Evolutionary conservation across 768 basidiomycete species (phyloP), one percentile per base, ranked within the genome.

Genomic region (Tremella yokohamensis): DNA sequence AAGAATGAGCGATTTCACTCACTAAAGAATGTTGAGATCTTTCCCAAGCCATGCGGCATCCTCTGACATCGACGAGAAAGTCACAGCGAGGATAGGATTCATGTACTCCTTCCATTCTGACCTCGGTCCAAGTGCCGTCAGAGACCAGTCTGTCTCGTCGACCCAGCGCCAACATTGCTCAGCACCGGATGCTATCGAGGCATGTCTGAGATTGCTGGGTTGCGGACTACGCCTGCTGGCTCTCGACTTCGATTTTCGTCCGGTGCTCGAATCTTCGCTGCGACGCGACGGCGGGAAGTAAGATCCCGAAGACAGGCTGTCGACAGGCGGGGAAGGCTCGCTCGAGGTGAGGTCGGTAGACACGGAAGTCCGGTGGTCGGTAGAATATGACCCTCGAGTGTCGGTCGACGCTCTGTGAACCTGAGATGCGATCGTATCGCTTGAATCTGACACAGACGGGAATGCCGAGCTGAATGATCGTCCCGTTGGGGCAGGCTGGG

Each of bases 31-130:
- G 15, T 56, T 24, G 1, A 70, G 54, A 25, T 70, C 68, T 1
- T 68, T 61, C 15, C 71, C 71, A 1, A 73, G 49, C 71, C 71
- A 73, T 7, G 66, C 16, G 16, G 40, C 52, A 42, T 68, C 68
- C 24, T 63, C 57, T 9, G 64, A 49, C 29, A 40, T 49, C 20
- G 64, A 62, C 48, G 60, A 56, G 38, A 73, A 68, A 3, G 56
- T 52, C 25, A 73, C 50, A 1, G 66, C 65, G 13, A 73, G 38
- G 1, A 73, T 9, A 1, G 66, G 62, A 52, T 70, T 65, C 13
- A 69, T 29, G 18, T 18, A 48, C 2, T 68, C 66, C 9, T 53
- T 44, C 71, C 71, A 73, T 1, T n/a, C 11, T 1, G 51, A 49
- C 49, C 62, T 59, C 2, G 66, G 66, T 11, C 71, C 71, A 8